phyloP scores from a whole-genome alignment of 139 green algal genomes.

The Asterochloris erici region DNA sequence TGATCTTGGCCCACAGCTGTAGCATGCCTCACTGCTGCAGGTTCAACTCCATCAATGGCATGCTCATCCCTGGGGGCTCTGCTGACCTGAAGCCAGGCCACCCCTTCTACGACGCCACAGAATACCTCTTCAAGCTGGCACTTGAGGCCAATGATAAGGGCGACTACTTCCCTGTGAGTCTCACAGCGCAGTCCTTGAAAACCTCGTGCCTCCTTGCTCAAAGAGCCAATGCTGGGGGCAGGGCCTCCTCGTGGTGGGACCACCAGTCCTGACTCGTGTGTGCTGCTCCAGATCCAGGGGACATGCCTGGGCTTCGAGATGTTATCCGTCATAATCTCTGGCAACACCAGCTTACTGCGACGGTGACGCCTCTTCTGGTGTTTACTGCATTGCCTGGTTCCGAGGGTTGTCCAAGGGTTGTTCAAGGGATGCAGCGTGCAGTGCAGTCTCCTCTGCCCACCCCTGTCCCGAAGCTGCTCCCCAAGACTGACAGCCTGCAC shows the following conservation, averaged over 20 bases:
- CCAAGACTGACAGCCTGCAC: too few relatives aligned
- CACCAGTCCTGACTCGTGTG: neutral
- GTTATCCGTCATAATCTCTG: constrained; percentile 51
- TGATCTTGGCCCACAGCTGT: too few relatives aligned
- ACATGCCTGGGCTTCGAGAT: constrained; percentile 82
- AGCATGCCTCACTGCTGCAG: neutral
- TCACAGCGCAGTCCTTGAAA: neutral
- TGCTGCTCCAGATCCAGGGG: constrained; percentile 45
- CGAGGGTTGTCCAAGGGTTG: too few relatives aligned
- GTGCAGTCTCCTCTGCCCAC: too few relatives aligned
- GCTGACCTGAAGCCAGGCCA: constrained; percentile 57
- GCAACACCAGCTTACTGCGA: constrained; percentile 44
- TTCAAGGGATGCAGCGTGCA: too few relatives aligned
- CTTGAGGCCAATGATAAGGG: constrained; percentile 71
- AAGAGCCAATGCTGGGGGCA: neutral
- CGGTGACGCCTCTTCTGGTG: neutral
- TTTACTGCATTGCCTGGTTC: constrained; percentile 34
- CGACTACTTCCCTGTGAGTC: constrained; percentile 73
- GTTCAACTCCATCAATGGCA: constrained; percentile 59
- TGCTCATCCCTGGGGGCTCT: constrained; percentile 74
- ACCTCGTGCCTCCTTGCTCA: neutral
- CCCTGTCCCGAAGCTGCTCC: too few relatives aligned
- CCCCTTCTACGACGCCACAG: constrained; percentile 70
- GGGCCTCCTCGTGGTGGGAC: neutral
- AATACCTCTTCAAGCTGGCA: constrained; percentile 52